Evolutionary conservation across 1,139 yeast genomes (phyloP), one percentile per base, ranked within the genome.

Genomic region (Geotrichum macrosporum): DNA sequence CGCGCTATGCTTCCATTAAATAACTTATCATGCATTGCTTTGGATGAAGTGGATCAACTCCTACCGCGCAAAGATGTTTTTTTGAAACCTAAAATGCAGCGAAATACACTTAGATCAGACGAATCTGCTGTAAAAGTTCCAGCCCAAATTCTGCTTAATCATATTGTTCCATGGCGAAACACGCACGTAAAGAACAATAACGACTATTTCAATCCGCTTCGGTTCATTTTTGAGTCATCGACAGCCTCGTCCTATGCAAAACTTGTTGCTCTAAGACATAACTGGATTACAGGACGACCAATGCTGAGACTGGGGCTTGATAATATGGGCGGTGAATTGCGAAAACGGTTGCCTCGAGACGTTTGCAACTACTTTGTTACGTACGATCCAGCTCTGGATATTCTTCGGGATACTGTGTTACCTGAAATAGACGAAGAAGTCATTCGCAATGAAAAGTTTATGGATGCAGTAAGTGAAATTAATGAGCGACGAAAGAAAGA

Each of bases 21-120:
- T 26, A 51, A 51, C 24, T 50, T 56, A 4, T 54, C 58, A 2
- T 48, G 51, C 33, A 44, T 58, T 18, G 59, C 53, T 3, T 26
- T 58, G 16, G 62, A 58, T 39, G 61, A 58, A 38, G 48, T 52
- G 12, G 59, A 57, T 45, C 43, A 42, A 15, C 49, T 54, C 13
- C 34, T 53, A 37, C 54, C 54, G 10, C 12, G 32, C 12, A 45
- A 41, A 30, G 41, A 30, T 16, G 10, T 22, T 12, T 22, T 37
- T 10, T 26, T 24, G 8, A 15, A 32, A 9, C 35, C 22, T 16
- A 27, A 22, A 19, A 34, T 32, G 3, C 37, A 24, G 12, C 12
- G 29, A 20, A 12, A 35, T 16, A 24, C 46, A 15, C n/a, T 29
- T n/a, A 13, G 27, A 10, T 26, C 22, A 19, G 33, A 29, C 22